Conservation (phyloP, 306 rosid species). For the Quercus rubra region DNA sequence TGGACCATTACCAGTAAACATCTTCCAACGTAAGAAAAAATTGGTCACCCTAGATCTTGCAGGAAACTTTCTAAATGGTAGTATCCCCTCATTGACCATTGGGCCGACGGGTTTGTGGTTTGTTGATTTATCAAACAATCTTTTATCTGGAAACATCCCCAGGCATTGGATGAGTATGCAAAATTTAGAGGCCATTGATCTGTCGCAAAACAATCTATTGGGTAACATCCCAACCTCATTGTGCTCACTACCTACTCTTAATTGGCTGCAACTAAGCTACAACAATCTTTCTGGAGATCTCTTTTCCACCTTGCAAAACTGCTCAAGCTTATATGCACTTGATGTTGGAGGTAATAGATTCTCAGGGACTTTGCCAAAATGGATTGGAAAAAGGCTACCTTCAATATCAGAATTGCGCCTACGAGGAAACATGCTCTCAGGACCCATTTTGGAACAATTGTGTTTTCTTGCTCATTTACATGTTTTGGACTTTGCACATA, state of each 20-base stretch:
- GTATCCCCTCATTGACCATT: not conserved
- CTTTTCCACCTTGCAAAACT: not conserved
- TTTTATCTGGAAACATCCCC: not conserved
- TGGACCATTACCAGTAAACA: no score
- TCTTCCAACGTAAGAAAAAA: no score
- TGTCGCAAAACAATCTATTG: not conserved
- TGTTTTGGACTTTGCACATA: not conserved
- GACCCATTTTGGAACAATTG: not conserved
- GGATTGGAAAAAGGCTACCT: not conserved
- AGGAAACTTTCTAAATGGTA: not conserved
- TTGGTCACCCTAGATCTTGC: no score
- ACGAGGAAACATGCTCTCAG: not conserved
- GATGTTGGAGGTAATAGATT: conserved; percentile 1
- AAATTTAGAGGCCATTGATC: not conserved
- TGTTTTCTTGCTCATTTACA: not conserved
- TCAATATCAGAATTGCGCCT: not conserved
- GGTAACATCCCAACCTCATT: not conserved
- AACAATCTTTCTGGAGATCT: conserved; percentile 1
- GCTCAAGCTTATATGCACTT: not conserved
- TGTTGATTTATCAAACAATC: not conserved
- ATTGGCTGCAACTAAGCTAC: not conserved
- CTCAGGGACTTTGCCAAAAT: not conserved
- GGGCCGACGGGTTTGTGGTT: not conserved
- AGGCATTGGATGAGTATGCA: not conserved
- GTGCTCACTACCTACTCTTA: not conserved